A percentile compares a stretch with the other conserved stretches of the same genome.
Evolutionary conservation across 2,329 filamentous ascomycete species (phyloP).

Genomic region (Ascomycota sp.): DNA sequence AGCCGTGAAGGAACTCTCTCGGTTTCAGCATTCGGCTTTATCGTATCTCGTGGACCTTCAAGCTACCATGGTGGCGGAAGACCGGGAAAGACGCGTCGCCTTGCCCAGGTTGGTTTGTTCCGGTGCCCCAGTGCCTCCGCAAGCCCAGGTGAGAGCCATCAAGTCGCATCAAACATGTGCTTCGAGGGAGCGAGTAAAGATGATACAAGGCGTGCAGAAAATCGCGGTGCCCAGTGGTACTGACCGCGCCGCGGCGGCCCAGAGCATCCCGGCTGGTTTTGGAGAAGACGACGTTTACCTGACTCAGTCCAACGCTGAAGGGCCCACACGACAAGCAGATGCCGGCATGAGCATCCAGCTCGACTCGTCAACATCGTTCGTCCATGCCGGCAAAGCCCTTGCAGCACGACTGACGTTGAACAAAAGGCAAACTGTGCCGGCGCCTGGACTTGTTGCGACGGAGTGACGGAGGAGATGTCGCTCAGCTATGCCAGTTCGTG

Average conservation of each 20-base stretch:
- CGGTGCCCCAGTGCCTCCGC: neutral
- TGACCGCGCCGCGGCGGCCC: too few species aligned
- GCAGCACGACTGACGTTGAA: conserved; percentile 2
- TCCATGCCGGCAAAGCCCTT: conserved; percentile 1
- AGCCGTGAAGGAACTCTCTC: neutral
- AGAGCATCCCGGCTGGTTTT: too few species aligned
- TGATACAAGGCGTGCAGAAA: too few species aligned
- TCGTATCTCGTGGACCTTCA: neutral
- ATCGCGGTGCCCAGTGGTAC: too few species aligned
- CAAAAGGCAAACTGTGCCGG: neutral
- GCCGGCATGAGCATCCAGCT: too few species aligned
- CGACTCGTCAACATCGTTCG: too few species aligned
- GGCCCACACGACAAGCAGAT: too few species aligned
- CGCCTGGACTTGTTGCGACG: neutral
- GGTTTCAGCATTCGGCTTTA: neutral
- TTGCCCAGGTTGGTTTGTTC: conserved; percentile 1
- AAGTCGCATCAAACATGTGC: too few species aligned
- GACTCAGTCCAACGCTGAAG: too few species aligned
- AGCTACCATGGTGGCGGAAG: neutral
- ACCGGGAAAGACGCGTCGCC: neutral
- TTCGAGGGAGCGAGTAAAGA: too few species aligned
- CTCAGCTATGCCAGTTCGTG: too few species aligned
- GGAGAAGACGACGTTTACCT: too few species aligned
- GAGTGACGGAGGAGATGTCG: neutral
- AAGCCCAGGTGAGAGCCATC: conserved; percentile 1